A percentile compares a stretch with the other conserved stretches of the same genome.
Evolutionary conservation across 495 filamentous ascomycete species (phyloP).

Genomic region (Oidiodendron maius): DNA sequence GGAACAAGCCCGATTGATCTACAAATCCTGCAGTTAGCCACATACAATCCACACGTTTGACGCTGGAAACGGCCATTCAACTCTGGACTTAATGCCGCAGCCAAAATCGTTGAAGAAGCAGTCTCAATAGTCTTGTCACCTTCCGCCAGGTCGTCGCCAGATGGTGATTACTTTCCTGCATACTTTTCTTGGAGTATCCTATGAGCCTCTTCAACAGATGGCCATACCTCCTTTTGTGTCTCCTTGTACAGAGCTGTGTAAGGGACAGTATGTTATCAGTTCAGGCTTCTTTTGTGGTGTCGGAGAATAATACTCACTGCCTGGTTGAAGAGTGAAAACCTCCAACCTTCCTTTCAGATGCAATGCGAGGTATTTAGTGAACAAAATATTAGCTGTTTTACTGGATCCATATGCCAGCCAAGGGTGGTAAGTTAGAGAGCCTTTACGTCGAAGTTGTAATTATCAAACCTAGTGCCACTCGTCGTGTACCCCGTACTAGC

Average conservation of each 20-base stretch:
- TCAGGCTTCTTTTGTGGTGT: neutral
- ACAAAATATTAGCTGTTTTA: neutral
- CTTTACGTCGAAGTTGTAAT: too few species aligned
- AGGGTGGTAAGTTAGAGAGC: too few species aligned
- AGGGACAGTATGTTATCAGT: neutral
- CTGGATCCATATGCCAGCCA: neutral
- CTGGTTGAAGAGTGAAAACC: neutral
- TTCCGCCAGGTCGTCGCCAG: neutral
- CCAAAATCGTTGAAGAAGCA: neutral
- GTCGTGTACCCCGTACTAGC: too few species aligned
- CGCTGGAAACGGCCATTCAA: neutral
- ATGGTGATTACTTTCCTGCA: neutral
- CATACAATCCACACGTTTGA: too few species aligned
- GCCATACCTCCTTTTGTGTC: neutral
- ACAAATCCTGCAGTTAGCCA: too few species aligned
- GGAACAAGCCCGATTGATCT: neutral
- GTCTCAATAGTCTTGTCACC: neutral
- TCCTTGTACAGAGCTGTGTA: neutral
- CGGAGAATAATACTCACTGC: neutral
- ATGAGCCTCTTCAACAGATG: neutral
- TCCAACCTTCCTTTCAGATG: too few species aligned
- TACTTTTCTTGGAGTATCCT: neutral
- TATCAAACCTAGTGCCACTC: too few species aligned
- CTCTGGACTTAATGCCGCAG: neutral
- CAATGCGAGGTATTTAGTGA: neutral